These are phyloP conservation scores for Aurinia saxatilis DNA, from an alignment of 345 rosid genomes.

Conservation along the genomic window DNA sequence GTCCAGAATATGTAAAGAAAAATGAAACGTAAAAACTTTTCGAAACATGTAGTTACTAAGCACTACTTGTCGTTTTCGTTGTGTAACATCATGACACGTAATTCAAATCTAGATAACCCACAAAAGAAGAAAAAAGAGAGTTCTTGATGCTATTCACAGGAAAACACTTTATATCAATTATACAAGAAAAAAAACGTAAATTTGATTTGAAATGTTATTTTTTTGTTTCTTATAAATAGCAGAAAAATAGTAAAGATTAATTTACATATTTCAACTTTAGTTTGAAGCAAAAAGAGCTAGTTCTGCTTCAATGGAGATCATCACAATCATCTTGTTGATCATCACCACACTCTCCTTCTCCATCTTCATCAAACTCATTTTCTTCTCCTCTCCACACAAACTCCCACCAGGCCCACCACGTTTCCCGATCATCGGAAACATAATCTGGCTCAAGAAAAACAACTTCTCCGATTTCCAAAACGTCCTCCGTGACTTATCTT, in stretches of 20 bases:
- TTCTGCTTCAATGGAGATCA: slow-evolving; percentile 20
- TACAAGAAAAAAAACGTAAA: too few relatives aligned
- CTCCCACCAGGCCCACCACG: slow-evolving; percentile 27
- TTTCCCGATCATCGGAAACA: slow-evolving; percentile 30
- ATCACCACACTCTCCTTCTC: slow-evolving; percentile 2
- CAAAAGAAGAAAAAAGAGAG: background rate
- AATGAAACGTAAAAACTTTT: too few relatives aligned
- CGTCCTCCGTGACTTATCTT: slow-evolving; percentile 26
- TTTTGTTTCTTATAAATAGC: background rate
- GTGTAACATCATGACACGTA: too few relatives aligned
- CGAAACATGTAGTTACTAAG: too few relatives aligned
- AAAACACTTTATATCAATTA: too few relatives aligned
- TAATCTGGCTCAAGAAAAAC: slow-evolving; percentile 25
- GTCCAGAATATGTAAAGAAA: too few relatives aligned
- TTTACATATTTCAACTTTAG: background rate
- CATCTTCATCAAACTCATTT: slow-evolving; percentile 9
- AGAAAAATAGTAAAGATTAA: too few relatives aligned
- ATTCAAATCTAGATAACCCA: background rate
- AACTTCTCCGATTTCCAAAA: slow-evolving; percentile 22
- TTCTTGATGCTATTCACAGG: too few relatives aligned
- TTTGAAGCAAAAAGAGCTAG: background rate
- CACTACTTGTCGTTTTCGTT: too few relatives aligned
- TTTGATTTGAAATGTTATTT: too few relatives aligned
- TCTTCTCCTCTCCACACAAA: slow-evolving; percentile 2
- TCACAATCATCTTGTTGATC: slow-evolving; percentile 15